A percentile compares a stretch with the other conserved stretches of the same genome.
phyloP scores from a whole-genome alignment of 1,139 yeast species.

The Candida dubliniensis region DNA sequence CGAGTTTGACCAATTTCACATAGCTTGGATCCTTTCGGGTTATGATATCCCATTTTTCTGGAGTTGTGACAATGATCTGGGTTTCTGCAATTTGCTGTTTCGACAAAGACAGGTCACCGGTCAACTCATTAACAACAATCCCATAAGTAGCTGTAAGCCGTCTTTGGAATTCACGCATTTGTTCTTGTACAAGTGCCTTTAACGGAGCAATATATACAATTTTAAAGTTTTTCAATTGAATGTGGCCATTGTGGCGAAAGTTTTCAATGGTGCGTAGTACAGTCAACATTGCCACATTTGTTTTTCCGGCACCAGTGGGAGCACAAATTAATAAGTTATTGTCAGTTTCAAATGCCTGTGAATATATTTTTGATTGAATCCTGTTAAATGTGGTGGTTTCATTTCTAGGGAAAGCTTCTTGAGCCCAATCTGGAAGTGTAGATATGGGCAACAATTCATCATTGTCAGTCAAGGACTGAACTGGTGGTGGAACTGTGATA shows the following conservation, averaged over 20 bases:
- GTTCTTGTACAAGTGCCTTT: conserved; percentile 94
- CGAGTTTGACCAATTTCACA: conserved; percentile 60
- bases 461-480: conserved; percentile 51
- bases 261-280: conserved; percentile 63
- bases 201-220: conserved; percentile 91
- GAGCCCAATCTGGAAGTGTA: conserved; percentile 81
- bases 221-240: conserved; percentile 61
- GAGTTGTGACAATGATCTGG: conserved; percentile 87
- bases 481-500: conserved; percentile 74
- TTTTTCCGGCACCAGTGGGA: conserved; percentile 98
- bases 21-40: conserved; percentile 70
- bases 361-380: conserved; percentile 81
- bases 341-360: conserved; percentile 70
- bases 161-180: conserved; percentile 80
- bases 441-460: conserved; percentile 58
- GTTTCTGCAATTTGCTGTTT: conserved; percentile 76
- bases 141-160: conserved; percentile 64
- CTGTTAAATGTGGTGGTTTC: conserved; percentile 72
- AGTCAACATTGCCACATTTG: conserved; percentile 89
- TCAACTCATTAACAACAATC: conserved; percentile 76
- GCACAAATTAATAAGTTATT: conserved; percentile 84
- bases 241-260: conserved; percentile 48
- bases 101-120: conserved; percentile 86
- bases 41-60: conserved; percentile 96
- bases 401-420: conserved; percentile 65